These are phyloP conservation scores for Suaeda aralocaspica DNA, from an alignment of 148 eudicot species.

Conservation along the genomic window DNA sequence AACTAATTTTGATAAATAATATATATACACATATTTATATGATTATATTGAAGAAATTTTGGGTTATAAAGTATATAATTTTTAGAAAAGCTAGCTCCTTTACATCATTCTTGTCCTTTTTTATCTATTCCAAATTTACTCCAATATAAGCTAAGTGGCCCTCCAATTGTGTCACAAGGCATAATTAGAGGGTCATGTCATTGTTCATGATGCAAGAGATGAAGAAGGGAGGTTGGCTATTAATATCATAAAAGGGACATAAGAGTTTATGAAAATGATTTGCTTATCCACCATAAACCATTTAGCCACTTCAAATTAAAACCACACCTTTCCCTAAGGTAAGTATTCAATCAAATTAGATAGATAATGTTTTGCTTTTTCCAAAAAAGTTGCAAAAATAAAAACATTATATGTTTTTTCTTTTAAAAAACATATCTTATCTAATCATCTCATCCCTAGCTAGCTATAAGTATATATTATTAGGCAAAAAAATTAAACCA, in stretches of 20 bases:
- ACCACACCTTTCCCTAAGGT: conserved; percentile 15
- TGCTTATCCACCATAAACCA: conserved; percentile 21
- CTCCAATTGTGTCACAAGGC: conserved; percentile 27
- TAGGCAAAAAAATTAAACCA: conserved; percentile 14
- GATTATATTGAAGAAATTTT: not conserved
- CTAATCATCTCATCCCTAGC: conserved; percentile 21
- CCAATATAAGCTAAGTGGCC: conserved; percentile 19
- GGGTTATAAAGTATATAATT: conserved; percentile 7
- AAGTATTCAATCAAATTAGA: conserved; percentile 4
- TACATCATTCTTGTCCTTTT: conserved; percentile 18
- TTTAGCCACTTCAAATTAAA: conserved; percentile 8
- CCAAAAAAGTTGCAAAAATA: conserved; percentile 2
- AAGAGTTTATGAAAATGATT: conserved; percentile 25
- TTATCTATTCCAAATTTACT: conserved; percentile 10
- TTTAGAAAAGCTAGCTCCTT: conserved; percentile 1
- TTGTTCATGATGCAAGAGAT: conserved; percentile 24
- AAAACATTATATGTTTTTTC: too few species aligned
- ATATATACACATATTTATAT: too few species aligned
- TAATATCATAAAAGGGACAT: conserved; percentile 18
- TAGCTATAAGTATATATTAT: conserved; percentile 11
- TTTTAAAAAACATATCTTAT: conserved; percentile 5
- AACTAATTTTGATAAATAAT: not conserved
- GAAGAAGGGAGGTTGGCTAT: conserved; percentile 14
- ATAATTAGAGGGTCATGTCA: conserved; percentile 27
- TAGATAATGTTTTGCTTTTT: conserved; percentile 15